Evolutionary conservation across 148 eudicot species (phyloP), one percentile per base, ranked within the genome.

Genomic region (Selenicereus undatus): DNA sequence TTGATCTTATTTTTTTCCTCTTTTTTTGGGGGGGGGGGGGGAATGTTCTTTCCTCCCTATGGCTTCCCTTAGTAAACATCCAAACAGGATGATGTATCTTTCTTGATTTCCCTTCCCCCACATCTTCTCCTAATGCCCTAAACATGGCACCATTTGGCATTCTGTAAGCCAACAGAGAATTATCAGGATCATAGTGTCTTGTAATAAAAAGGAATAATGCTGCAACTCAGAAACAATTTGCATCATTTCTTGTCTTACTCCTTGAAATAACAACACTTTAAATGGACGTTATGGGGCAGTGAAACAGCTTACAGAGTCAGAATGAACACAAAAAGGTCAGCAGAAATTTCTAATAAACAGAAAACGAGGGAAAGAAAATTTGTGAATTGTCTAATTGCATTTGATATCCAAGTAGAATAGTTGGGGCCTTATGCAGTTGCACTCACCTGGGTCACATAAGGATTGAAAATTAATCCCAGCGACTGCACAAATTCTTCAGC

Each of bases 391-490:
- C 22, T 9, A 27, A 29, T 72, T 60, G 42, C 29, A 16, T 30
- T 24, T 45, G 51, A 50, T 43, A 42, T 62, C 52, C 60, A 50
- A 82, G 18, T 12, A 78, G 62, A 76, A 24, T 4, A 56, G 9
- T 29, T 13, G 48, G 62, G 64, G 22, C 56, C 73, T 43, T 4
- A 39, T 7, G 43, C 43, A 39, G 8, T 39, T 26, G 62, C 45
- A 51, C 32, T 68, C 64, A 91, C 98, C 93, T 93, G 95, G 51
- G 98, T 89, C 64, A 91, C 91, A 86, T 91, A 91, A 27, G 95
- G 92, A 88, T 94, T 94, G 82, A 94, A 94, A 81, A 88, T 83
- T 83, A 94, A 88, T 54, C 98, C 98, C 81, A 94, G 88, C 80
- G 95, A 93, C 80, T 77, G 82, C 69, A 94, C 95, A 86, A 94